phyloP scores from a whole-genome alignment of 75 land plant species.

The Sequoiadendron giganteum region DNA sequence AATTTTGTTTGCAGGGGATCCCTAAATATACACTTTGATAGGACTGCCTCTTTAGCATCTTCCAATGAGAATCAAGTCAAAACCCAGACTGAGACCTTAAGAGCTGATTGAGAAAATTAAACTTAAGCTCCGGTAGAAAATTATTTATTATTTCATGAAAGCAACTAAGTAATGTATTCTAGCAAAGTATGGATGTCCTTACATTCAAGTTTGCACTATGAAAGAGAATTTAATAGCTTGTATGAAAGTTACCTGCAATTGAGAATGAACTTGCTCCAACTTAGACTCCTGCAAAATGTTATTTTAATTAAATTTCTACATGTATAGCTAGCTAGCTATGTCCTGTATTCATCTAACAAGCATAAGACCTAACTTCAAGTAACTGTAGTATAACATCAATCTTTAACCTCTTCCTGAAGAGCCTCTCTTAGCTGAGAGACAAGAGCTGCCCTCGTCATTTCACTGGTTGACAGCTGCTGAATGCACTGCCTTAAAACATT shows the following conservation, averaged over 20 bases:
- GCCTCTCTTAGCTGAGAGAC: conserved; percentile 64
- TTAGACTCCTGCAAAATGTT: conserved; percentile 62
- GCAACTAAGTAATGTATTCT: background rate
- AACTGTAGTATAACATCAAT: background rate
- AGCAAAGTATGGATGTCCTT: background rate
- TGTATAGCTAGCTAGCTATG: background rate
- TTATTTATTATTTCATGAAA: background rate
- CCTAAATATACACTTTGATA: no score
- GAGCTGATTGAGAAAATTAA: background rate
- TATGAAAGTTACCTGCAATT: conserved; percentile 53
- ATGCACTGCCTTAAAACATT: conserved; percentile 50
- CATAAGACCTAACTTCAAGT: background rate
- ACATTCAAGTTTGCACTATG: background rate
- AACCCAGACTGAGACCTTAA: background rate
- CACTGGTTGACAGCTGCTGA: conserved; percentile 62
- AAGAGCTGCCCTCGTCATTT: conserved; percentile 56
- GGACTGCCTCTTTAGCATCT: background rate
- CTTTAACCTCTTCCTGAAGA: conserved; percentile 70
- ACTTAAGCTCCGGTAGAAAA: background rate
- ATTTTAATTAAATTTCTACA: background rate
- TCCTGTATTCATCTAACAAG: background rate
- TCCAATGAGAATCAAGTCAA: background rate
- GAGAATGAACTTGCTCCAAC: conserved; percentile 54
- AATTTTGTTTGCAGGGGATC: background rate
- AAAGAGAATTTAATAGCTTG: background rate